phyloP scores from a whole-genome alignment of 805 yeast species.

The Candida tammaniensis region DNA sequence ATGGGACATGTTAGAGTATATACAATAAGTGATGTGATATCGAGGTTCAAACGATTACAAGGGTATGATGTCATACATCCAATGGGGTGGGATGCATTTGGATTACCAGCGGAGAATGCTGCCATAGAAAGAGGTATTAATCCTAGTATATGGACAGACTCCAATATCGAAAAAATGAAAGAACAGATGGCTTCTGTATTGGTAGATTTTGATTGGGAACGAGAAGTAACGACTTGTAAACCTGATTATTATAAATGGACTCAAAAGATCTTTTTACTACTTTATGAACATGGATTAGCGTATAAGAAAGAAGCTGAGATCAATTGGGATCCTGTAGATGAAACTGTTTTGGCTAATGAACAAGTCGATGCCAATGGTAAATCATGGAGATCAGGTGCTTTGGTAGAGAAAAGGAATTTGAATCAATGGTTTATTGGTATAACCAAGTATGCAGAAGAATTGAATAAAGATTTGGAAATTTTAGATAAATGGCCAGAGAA shows the following conservation, averaged over 20 bases:
- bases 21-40: conserved; percentile 80
- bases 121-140: conserved; percentile 81
- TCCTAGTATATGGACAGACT: conserved; percentile 80
- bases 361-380: conserved; percentile 90
- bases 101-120: conserved; percentile 97
- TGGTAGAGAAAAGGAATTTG: conserved; percentile 76
- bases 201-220: conserved; percentile 91
- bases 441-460: conserved; percentile 70
- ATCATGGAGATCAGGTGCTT: conserved; percentile 97
- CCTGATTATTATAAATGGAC: conserved; percentile 93
- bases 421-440: conserved; percentile 95
- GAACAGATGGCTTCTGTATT: conserved; percentile 74
- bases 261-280: conserved; percentile 74
- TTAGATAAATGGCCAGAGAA: conserved; percentile 82
- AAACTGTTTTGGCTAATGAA: conserved; percentile 91
- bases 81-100: conserved; percentile 99
- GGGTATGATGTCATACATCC: conserved; percentile 87
- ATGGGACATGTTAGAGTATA: conserved; percentile 94
- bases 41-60: conserved; percentile 72
- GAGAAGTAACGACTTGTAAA: conserved; percentile 81
- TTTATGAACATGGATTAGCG: conserved; percentile 76
- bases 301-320: conserved; percentile 84
- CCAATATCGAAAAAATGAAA: conserved; percentile 83
- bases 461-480: conserved; percentile 59
- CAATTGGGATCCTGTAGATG: conserved; percentile 97